phyloP scores from a whole-genome alignment of 768 basidiomycete species.

The Leccinum boreale region DNA sequence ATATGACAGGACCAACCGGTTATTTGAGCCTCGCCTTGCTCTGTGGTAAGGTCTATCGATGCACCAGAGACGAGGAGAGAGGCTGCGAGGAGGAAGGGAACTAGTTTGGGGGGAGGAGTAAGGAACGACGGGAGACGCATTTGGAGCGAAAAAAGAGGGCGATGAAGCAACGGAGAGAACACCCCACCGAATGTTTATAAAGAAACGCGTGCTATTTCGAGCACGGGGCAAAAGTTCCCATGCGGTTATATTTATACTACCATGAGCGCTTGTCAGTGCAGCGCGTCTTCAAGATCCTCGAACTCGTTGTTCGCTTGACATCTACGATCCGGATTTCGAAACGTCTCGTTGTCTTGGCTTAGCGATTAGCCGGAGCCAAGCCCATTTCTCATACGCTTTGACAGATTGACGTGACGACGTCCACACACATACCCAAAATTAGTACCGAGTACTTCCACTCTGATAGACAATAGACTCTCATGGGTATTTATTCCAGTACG shows the following conservation, averaged over 20 bases:
- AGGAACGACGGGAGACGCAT: slow-evolving; percentile 23
- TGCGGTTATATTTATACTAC: not conserved
- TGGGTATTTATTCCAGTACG: not conserved
- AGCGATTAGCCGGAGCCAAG: not conserved
- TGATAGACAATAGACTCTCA: not conserved
- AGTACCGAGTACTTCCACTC: not conserved
- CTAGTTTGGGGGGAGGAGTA: not conserved
- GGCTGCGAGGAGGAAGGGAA: slow-evolving; percentile 1
- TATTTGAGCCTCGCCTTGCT: slow-evolving; percentile 37
- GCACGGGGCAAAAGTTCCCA: not conserved
- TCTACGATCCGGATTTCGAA: not conserved
- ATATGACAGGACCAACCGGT: slow-evolving; percentile 25
- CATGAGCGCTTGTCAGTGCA: too few relatives aligned
- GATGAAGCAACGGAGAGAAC: not conserved
- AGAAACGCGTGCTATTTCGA: not conserved
- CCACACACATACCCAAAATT: too few relatives aligned
- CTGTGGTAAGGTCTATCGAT: slow-evolving; percentile 30
- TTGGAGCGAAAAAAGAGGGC: not conserved
- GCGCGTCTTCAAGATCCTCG: not conserved
- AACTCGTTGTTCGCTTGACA: not conserved
- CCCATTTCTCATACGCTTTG: not conserved
- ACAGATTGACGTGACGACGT: too few relatives aligned
- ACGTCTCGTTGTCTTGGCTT: not conserved
- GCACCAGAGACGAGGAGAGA: slow-evolving; percentile 1
- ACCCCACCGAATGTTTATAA: not conserved